phyloP scores from a whole-genome alignment of 2,329 filamentous ascomycete species.

The Colletotrichum truncatum region DNA sequence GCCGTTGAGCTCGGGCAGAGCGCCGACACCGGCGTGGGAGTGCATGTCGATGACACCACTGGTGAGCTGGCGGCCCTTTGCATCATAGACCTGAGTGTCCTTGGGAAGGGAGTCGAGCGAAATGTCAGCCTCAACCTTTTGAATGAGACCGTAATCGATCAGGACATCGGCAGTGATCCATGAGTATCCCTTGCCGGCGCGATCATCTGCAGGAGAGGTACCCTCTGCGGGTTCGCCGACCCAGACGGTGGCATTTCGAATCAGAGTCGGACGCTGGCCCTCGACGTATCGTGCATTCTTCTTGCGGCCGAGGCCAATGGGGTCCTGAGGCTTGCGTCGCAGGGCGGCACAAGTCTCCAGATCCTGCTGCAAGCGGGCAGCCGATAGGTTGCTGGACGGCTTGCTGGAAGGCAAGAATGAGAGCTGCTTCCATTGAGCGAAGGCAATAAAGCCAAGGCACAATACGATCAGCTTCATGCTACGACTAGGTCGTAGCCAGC shows the following conservation, averaged over 20 bases:
- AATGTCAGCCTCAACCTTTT: conserved; percentile 58
- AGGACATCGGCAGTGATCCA: conserved; percentile 71
- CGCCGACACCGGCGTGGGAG: conserved; percentile 69
- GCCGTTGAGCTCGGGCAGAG: conserved; percentile 63
- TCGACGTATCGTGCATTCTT: conserved; percentile 69
- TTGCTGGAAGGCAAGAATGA: neutral
- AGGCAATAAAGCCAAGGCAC: conserved; percentile 61
- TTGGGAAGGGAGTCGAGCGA: conserved; percentile 50
- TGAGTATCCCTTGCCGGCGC: conserved; percentile 65
- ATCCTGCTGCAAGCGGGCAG: conserved; percentile 61
- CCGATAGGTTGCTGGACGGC: conserved; percentile 52
- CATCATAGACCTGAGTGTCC: conserved; percentile 63
- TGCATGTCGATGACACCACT: conserved; percentile 79
- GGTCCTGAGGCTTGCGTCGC: conserved; percentile 62
- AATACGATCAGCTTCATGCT: conserved; percentile 45
- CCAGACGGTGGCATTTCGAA: conserved; percentile 75
- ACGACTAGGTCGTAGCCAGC: conserved; percentile 23
- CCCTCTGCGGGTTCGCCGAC: conserved; percentile 67
- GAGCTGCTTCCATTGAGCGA: conserved; percentile 58
- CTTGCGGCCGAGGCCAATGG: conserved; percentile 63
- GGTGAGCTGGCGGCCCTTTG: conserved; percentile 69
- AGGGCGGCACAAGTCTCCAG: conserved; percentile 65
- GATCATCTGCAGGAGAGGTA: conserved; percentile 61
- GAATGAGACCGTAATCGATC: conserved; percentile 69
- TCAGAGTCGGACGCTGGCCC: conserved; percentile 67